Evolutionary conservation across 495 filamentous ascomycete species (phyloP), one percentile per base, ranked within the genome.

Genomic region (Penicillium lagena): DNA sequence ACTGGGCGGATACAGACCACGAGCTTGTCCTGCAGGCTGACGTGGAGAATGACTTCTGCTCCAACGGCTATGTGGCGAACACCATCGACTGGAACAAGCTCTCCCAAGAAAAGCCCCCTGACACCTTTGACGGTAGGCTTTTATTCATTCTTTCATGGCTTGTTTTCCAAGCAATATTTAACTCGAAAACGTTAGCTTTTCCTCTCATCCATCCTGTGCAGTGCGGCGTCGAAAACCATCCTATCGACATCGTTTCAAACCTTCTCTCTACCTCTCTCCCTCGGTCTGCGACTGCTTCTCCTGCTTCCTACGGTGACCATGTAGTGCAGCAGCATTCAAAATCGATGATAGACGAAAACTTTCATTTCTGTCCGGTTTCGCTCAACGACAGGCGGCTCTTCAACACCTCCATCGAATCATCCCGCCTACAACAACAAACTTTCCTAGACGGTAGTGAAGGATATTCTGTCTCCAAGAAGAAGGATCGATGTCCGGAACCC

Each of bases 101-200:
- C 37, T 68, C 59, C 51, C 81, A 79, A 52, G 84, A 85, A 46
- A 88, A 86, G 52, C 55, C 71, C 32, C 51, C 69, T 28, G 63
- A 68, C 47, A 76, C 75, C 39, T 90, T 78, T 72, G 84, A 6
- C 6, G 22, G 95, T 70, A 88, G 90, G 95, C 79, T 83, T 89
- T 93, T 11, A 22, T 10, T 0, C 22, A 42, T 47, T 12, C 4
- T 10, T 33, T 40, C 35, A 15, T 15, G 12, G 7, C 28, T 10
- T 11, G 13, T 17, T 11, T 6, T 22, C 22, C 17, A 22, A 10
- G 22, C 22, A 22, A 4, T 22, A 2, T 6, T 2, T 34, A 28
- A 11, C 17, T 33, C 15, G 13, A 12, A 12, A 2, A 36, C 28
- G 29, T 22, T 22, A 83, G 81, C 82, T 65, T 80, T 80, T n/a